Evolutionary conservation across 2,329 filamentous ascomycete genomes (phyloP), one percentile per base, ranked within the genome.

Genomic region (Aspergillus pseudonomiae): DNA sequence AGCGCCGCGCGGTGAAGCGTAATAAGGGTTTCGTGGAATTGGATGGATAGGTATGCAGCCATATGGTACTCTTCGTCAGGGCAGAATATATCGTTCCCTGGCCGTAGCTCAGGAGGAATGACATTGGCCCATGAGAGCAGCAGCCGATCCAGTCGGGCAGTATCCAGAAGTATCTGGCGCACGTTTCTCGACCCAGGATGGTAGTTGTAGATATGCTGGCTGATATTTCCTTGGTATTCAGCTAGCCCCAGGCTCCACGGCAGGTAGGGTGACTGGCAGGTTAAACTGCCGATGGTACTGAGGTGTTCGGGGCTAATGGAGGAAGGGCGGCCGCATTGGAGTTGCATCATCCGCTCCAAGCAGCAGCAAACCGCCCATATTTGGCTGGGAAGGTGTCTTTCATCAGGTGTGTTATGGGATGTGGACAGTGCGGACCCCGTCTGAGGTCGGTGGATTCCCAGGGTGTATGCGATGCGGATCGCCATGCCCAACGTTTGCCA

Each of bases 401-500:
- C 41, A 3, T 52, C 48, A 1, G 1, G n/a, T 26, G 16, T 21
- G 26, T 12, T 39, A 3, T 11, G 11, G 7, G 54, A 57, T 26
- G n/a, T 41, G 36, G 55, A 5, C 7, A 11, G 6, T 4, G 54
- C 10, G 32, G 9, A 21, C 19, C 32, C 19, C 6, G n/a, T 57
- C n/a, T 28, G 56, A 6, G 45, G 36, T 11, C 62, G 64, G 28
- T 67, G 62, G 7, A 67, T 30, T 3, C 65, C 65, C 4, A 67
- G 48, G 0, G 65, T 67, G 10, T 64, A 66, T 1, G 65, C 64
- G n/a, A 64, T 66, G 2, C 64, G 50, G 24, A 64, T 67, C 7
- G 62, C 64, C 43, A 66, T 66, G 5, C 65, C 65, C 3, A 67
- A 45, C 1, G 57, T 64, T 21, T 67, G 65, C 65, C 65, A 67